These are phyloP conservation scores for Artemisia princeps DNA, from an alignment of 140 eudicot genomes.

Conservation along the genomic window DNA sequence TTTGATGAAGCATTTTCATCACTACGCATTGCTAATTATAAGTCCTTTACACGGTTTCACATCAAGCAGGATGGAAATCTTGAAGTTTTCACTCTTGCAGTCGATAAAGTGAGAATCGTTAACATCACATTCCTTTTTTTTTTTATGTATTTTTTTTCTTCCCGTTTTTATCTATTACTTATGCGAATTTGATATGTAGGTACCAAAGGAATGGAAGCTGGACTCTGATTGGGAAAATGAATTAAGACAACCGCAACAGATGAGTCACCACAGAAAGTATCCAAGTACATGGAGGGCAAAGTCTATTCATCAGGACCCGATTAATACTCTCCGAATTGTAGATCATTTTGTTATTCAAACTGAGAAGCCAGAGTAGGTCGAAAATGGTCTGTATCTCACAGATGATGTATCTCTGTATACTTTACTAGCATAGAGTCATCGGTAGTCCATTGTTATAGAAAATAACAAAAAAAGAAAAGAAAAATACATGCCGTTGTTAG, in stretches of 20 bases:
- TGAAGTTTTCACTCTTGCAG: conserved; percentile 89
- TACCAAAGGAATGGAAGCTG: conserved; percentile 90
- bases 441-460: not conserved
- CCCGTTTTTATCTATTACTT: not conserved
- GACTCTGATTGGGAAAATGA: conserved; percentile 81
- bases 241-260: conserved; percentile 31
- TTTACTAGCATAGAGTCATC: conserved; percentile 7
- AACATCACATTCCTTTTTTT: not conserved
- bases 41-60: conserved; percentile 82
- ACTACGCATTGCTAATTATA: conserved; percentile 82
- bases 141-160: not conserved
- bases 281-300: conserved; percentile 90
- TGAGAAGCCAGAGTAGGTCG: conserved; percentile 20
- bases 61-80: conserved; percentile 60
- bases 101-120: conserved; percentile 56
- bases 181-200: conserved; percentile 34
- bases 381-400: conserved; percentile 38
- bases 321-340: conserved; percentile 54
- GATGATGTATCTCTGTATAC: conserved; percentile 20
- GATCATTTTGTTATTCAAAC: conserved; percentile 66
- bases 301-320: conserved; percentile 59
- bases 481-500: not conserved
- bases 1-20: conserved; percentile 95
- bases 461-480: not conserved
- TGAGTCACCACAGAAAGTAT: conserved; percentile 44